Evolutionary conservation across 2,329 filamentous ascomycete genomes (phyloP), one percentile per base, ranked within the genome.

Genomic region (Lasiodiplodia sp.): DNA sequence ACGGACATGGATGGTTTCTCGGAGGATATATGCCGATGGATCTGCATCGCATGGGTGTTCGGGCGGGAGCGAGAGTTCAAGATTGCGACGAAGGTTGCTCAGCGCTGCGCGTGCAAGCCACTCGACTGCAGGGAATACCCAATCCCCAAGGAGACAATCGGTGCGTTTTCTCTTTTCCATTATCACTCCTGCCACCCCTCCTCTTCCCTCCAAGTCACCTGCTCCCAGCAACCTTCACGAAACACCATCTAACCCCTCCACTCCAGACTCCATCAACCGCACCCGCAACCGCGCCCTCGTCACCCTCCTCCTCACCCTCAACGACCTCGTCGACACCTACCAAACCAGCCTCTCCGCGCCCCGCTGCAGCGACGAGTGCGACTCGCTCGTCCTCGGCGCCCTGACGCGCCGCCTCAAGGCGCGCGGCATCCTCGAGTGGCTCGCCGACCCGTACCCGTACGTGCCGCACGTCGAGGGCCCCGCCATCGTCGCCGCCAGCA

Each of bases 341-440:
- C 51, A 53, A 21, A 16, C 1, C 49, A 23, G 7, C 21, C 49
- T 25, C 21, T 21, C 40, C 40, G 16, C 12, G 11, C 4, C 14
- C 10, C 51, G 25, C 51, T 53, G 51, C 51, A 53, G 51, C 51
- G 51, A 53, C 21, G 51, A n/a, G 11, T 53, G 51, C 51, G 51
- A 53, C 25, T 23, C 51, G 11, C 3, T 53, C 4, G 51, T 53
- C 21, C 51, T 53, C 12, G 51, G 51, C 51, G 51, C 51, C 2
- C 51, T 53, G 21, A 53, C 51, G 6, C 51, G 51, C 11, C 21
- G 25, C 8, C 51, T 53, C 18, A n/a, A 53, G 7, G 51, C 51
- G 0, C 51, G 23, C 11, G 23, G 23, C 23, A 16, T 53, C 11
- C 51, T 53, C 16, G 38, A 12, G 38, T 40, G 38, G 38, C 14